Conservation (phyloP, 208 protist species). For the Leishmania turanica region DNA sequence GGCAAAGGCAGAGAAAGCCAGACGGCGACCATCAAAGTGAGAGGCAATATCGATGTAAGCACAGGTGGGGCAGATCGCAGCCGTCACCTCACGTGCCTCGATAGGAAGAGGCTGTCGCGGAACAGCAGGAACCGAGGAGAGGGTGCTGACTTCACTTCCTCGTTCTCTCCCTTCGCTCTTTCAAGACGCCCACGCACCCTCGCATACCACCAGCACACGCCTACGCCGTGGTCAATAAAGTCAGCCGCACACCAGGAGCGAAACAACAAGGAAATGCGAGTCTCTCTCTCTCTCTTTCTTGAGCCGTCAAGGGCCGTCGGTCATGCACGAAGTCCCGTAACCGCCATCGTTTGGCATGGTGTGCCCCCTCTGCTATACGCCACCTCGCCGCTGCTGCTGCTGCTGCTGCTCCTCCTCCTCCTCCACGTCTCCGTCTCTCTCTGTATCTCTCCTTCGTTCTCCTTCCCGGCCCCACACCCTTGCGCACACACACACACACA, state of each 20-base stretch:
- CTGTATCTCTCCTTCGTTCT: neutral
- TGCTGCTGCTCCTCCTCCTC: neutral
- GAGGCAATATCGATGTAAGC: neutral
- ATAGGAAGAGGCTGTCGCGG: neutral
- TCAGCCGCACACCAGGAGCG: neutral
- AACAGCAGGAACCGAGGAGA: neutral
- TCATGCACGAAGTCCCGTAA: neutral
- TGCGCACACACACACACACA: neutral
- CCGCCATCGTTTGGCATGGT: neutral
- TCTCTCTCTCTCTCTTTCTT: neutral
- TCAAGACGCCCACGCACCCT: neutral
- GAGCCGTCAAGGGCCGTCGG: neutral
- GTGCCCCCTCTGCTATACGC: neutral
- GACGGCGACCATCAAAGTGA: neutral
- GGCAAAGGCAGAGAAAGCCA: neutral
- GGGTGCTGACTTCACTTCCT: neutral
- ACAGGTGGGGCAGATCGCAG: neutral
- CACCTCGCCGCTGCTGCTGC: neutral
- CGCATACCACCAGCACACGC: neutral
- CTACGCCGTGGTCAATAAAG: too few relatives aligned
- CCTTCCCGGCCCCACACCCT: neutral
- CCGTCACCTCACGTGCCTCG: neutral
- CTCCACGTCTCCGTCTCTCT: neutral
- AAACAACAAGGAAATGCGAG: neutral
- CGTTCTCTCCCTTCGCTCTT: neutral